Percentiles rank a stretch among this genome's conserved stretches.
These are phyloP conservation scores for Umbilicus rupestris DNA, from an alignment of 164 flowering plant genomes.

Conservation along the genomic window DNA sequence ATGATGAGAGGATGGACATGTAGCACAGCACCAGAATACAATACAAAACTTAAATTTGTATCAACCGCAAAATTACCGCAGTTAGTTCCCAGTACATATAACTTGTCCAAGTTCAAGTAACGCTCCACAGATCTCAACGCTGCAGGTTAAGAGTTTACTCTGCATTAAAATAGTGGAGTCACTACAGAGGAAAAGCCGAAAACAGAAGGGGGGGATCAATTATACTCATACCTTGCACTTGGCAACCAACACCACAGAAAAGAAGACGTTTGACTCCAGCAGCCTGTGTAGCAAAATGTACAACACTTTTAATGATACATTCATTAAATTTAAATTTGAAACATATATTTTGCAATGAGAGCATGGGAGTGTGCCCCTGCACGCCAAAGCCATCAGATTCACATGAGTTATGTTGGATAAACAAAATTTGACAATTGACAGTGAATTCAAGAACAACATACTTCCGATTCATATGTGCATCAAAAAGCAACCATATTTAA, in stretches of 20 bases:
- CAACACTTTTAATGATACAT: not conserved
- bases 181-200: constrained; percentile 18
- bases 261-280: constrained; percentile 95
- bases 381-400: not conserved
- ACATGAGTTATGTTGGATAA: not conserved
- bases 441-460: not conserved
- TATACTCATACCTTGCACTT: constrained; percentile 70
- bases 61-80: constrained; percentile 49
- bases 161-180: constrained; percentile 68
- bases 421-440: not conserved
- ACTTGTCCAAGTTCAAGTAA: constrained; percentile 84
- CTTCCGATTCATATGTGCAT: no score
- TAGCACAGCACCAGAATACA: not conserved
- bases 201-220: constrained; percentile 1
- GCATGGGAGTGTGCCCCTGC: not conserved
- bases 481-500: not conserved
- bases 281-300: constrained; percentile 36
- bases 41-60: not conserved
- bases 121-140: constrained; percentile 93
- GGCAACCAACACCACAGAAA: constrained; percentile 98
- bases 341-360: not conserved
- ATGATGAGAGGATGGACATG: no score
- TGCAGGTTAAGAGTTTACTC: constrained; percentile 81
- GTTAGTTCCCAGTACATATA: constrained; percentile 92
- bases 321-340: not conserved